Evolutionary conservation across 1,284 basidiomycete genomes (phyloP), one percentile per base, ranked within the genome.

Genomic region (Cutaneotrichosporon cyanovorans): DNA sequence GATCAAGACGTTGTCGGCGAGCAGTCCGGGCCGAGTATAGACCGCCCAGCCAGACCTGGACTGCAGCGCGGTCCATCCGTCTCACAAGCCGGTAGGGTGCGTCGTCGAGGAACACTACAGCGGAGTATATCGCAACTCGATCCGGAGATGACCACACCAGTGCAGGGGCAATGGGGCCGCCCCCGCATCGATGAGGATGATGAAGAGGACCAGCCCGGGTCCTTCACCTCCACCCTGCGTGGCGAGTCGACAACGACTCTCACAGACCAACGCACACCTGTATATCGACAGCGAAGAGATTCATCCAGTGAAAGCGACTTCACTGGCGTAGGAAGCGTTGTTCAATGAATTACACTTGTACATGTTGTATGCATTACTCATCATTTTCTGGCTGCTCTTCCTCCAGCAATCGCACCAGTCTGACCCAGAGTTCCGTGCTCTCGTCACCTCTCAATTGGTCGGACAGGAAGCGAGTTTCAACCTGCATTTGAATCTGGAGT

Each of bases 361-460:
- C 25, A 28, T 7, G 25, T 28, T 28, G 25, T 28, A 28, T 28
- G 15, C 20, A 21, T 30, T 67, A 72, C 52, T 72, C 70, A 57
- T 72, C 70, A 46, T 72, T 71, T 57, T 70, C 68, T 4, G 70
- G 70, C 51, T 73, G 69, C 68, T 98, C 92, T 70, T 99, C 95
- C 65, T 99, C 93, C 55, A 98, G 73, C 65, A 93, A 85, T 66
- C 90, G 87, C 50, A 95, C 73, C 53, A 99, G 75, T 52, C 81
- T 84, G 45, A 99, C 92, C 44, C 86, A 80, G 56, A 99, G 84
- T 71, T 96, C 92, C 10, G 95, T 98, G 51, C 77, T 81, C 60
- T 97, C 93, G 65, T 97, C 93, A 1, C 95, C 95, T 50, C 89
- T 77, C 51, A 98, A 75, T 12, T 84, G 80, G 61, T 99, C 95